Conservation (phyloP, 164 flowering plant species). For the Sextonia rubra region DNA sequence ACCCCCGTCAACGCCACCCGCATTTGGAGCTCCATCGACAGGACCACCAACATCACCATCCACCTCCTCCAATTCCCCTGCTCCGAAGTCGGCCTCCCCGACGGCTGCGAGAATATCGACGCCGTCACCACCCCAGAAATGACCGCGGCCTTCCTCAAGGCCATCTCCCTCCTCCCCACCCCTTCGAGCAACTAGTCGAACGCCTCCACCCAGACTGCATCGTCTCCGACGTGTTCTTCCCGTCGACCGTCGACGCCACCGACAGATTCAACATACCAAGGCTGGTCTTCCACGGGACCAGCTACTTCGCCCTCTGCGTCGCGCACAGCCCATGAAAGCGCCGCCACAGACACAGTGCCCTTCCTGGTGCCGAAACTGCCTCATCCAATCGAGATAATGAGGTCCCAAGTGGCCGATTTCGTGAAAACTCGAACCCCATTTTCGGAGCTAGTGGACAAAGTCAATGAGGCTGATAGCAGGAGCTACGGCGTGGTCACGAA, state of each 20-base stretch:
- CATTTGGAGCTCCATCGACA: background rate
- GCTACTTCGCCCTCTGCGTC: constrained; percentile 20
- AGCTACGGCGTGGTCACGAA: constrained; percentile 28
- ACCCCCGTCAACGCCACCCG: constrained; percentile 9
- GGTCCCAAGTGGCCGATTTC: constrained; percentile 10
- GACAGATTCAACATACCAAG: constrained; percentile 25
- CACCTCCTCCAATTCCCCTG: background rate
- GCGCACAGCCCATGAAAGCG: constrained; percentile 7
- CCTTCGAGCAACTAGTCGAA: constrained; percentile 22
- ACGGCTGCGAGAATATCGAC: constrained; percentile 9
- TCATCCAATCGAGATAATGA: constrained; percentile 20
- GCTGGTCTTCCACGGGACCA: constrained; percentile 22
- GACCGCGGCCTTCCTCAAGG: constrained; percentile 15
- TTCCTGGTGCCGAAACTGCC: constrained; percentile 27
- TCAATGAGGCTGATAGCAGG: background rate
- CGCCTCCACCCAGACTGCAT: constrained; percentile 26
- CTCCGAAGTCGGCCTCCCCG: constrained; percentile 5
- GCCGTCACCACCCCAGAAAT: constrained; percentile 7
- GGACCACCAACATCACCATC: background rate
- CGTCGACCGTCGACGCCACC: constrained; percentile 28
- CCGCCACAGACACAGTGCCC: constrained; percentile 8
- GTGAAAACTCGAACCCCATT: background rate
- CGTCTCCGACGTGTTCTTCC: constrained; percentile 32
- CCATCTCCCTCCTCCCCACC: constrained; percentile 20
- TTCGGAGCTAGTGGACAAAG: background rate